A percentile compares a stretch with the other conserved stretches of the same genome.
phyloP scores from a whole-genome alignment of 2,329 filamentous ascomycete genomes.

The Monascus ruber region DNA sequence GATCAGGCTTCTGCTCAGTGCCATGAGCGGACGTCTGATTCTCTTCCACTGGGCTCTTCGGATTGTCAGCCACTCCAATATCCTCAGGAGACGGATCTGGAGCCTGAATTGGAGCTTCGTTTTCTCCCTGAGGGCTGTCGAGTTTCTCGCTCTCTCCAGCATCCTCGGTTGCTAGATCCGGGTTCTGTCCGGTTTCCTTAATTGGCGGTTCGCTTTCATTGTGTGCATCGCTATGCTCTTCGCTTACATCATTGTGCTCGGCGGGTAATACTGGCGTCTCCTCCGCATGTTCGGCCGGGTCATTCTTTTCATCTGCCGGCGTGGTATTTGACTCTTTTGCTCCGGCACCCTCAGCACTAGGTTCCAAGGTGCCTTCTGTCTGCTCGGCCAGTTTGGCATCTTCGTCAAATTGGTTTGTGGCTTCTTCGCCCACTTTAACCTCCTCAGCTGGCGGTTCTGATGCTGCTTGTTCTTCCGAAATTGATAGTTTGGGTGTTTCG shows the following conservation, averaged over 20 bases:
- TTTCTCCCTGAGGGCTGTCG: neutral
- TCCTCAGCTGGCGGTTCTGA: neutral
- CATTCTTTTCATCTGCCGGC: conserved; percentile 1
- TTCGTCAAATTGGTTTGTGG: conserved; percentile 1
- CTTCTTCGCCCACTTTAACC: neutral
- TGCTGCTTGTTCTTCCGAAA: conserved; percentile 1
- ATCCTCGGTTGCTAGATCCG: neutral
- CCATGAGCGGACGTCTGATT: neutral
- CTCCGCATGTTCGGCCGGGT: conserved; percentile 6
- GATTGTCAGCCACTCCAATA: neutral
- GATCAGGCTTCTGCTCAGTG: neutral
- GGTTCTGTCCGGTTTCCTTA: neutral
- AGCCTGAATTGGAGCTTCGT: neutral
- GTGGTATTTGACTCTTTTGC: neutral
- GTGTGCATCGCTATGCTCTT: neutral
- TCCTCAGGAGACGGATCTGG: neutral
- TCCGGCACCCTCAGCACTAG: neutral
- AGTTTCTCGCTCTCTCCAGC: neutral
- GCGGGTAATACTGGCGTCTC: conserved; percentile 12
- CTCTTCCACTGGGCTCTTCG: neutral
- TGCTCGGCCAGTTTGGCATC: neutral
- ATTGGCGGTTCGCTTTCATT: neutral
- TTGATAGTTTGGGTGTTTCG: conserved; percentile 6
- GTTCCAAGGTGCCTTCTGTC: neutral
- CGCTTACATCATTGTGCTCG: conserved; percentile 6